Evolutionary conservation across 495 filamentous ascomycete species (phyloP), one percentile per base, ranked within the genome.

Genomic region (Mycothermus thermophilus): DNA sequence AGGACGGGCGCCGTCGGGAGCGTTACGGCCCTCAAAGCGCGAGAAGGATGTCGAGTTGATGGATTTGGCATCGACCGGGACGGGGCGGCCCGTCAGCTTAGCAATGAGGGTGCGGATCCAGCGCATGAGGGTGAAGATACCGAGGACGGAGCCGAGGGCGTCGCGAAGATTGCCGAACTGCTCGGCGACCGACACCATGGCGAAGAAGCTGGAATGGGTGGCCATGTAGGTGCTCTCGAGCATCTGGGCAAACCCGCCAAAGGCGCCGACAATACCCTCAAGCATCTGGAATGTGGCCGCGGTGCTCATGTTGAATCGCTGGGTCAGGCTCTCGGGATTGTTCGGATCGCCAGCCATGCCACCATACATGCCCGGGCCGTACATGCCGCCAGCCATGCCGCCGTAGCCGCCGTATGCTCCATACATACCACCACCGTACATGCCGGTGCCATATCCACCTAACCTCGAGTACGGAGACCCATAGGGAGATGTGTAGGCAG

Each of bases 161-260:
- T 86, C 83, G 40, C 84, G 76, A 32, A 99, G 70, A 44, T 82
- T 93, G 29, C 83, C 78, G 41, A 99, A 88, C 57, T 99, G 92
- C 52, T 99, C 92, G 34, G 92, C 92, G 13, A 99, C 92, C 24
- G 85, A 83, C 13, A 99, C 79, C 88, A 99, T 96, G 21, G 92
- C 88, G 54, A 96, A 96, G 61, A 99, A 99, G 32, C 80, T 88
- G 32, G 83, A 92, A 63, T 96, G 92, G 3, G 92, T 99, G n/a
- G 92, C 90, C 92, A 99, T 96, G 48, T 93, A 99, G 8, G 92
- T 96, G 58, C 88, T 95, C 61, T 99, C 90, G 8, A 99, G 70
- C 92, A 99, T 96, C 67, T 99, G 92, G 12, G 92, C 87, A 52
- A 99, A 94, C 2, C 92, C 92, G 19, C 88, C 83, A 59, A 90